Base-by-base conservation (phyloP, 2,329 filamentous ascomycete species). In the Biscogniauxia sp. region DNA sequence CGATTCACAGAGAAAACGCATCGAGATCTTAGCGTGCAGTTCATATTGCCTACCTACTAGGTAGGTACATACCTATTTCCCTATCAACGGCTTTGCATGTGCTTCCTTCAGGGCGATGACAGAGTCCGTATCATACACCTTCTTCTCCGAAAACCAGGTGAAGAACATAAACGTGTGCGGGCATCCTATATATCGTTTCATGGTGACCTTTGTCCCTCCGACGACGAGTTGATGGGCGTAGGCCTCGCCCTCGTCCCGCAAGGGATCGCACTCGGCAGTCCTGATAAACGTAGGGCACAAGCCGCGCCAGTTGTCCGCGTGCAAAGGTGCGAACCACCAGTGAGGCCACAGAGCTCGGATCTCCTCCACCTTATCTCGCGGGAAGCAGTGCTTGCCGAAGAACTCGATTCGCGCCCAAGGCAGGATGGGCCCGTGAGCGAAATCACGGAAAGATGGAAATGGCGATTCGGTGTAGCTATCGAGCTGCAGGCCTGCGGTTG, bases 171-270 rank as follows among this genome's bases (percentile, higher is more conserved):
- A 83, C 0, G 77, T 78, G 62, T 83, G 80, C 9, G 80, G 80
- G 32, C 80, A 77, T 0, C 80, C 80, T 1, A 70, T 64, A 62
- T 81, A 82, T n/a, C 80, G 69, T 67, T 77, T 78, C 61, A 79
- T 62, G 1, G 76, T 77, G 23, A 82, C 79, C 64, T 79, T 75
- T 60, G 77, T 78, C 1, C 80, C 80, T n/a, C 72, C 69, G 61
- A 77, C 74, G 9, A 79, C 68, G 58, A 82, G 64, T 64, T 75
- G 73, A 63, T 69, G 67, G 0, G 72, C 80, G 61, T 82, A 82
- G 0, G 75, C 76, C 69, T 82, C 80, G 1, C 79, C 80, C 64
- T 82, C 80, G 64, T 82, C 80, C 2, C 80, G 72, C 57, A 82
- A 64, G 1, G 79, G 78, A 63, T 82, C 80, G 37, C 59, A 71